Evolutionary conservation across 495 filamentous ascomycete genomes (phyloP), one percentile per base, ranked within the genome.

Genomic region (Talaromyces borbonicus): DNA sequence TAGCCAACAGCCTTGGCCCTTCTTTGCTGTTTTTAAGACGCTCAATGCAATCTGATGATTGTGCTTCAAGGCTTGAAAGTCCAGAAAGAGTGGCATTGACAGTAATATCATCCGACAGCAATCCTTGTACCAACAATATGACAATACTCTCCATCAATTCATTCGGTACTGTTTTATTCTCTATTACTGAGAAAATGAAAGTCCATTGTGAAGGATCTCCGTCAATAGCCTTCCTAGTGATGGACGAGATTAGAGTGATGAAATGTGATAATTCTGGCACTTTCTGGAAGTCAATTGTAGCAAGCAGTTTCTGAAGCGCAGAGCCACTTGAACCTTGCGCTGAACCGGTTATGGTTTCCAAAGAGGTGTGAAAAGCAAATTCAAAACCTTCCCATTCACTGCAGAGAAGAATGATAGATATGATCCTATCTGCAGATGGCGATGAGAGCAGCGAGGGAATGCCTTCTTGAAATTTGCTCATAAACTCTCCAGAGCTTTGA

Each of bases 1-100:
- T 73, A 20, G 68, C 73, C 12, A 79, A 60, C 37, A 85, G 48
- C 32, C 68, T 66, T 3, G 73, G 70, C 12, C 78, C 79, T 49
- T 72, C 44, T 8, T 57, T 35, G 1, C 72, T 69, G 25, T 54
- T 56, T 24, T 69, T 64, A 32, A 76, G 74, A 5, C 53, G 55
- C 9, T 53, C 51, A 6, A 70, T 46, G 9, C 61, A 58, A 14
- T 53, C 49, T 0, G 71, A 68, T 19, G 61, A 61, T 14, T 61
- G 53, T 14, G 51, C 57, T 15, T 60, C 59, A 14, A 75, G 59
- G 16, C 61, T 57, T 16, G 56, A 60, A 25, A 76, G 59, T 2
- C 70, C 67, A 24, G 59, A 53, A 50, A 73, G 59, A 1, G 64
- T 50, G 20, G 64, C 49, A 8, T 65, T 41, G 6, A 61, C 47